phyloP scores from a whole-genome alignment of 169 alveolate genomes.

The Eimeria mitis region DNA sequence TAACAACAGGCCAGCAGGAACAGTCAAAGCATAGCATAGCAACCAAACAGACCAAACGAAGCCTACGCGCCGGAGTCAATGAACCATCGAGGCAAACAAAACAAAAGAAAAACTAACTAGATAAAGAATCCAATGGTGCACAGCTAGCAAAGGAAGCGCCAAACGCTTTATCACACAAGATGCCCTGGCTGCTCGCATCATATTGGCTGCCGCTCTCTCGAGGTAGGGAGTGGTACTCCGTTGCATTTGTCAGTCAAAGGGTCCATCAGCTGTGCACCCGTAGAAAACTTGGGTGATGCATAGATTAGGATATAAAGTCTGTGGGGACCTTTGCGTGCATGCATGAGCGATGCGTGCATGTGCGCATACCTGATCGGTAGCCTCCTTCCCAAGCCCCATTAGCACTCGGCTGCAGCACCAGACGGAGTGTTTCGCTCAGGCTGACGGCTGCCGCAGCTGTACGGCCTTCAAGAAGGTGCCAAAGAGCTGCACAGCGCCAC shows the following conservation, averaged over 20 bases:
- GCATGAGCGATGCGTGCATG: background rate
- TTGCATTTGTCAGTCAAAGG: background rate
- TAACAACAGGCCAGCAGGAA: too few species aligned
- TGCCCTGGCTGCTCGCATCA: background rate
- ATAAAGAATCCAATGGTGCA: background rate
- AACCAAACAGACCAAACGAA: too few species aligned
- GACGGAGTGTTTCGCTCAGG: conserved; percentile 87
- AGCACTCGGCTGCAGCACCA: conserved; percentile 94
- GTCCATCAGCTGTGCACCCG: background rate
- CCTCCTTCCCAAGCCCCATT: conserved; percentile 94
- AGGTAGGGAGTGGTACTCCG: background rate
- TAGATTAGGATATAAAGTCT: background rate
- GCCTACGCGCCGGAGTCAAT: background rate
- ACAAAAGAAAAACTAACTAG: background rate
- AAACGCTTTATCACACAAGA: background rate
- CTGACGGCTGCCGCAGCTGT: conserved; percentile 77
- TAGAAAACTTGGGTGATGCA: background rate
- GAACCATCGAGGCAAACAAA: background rate
- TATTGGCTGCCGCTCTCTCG: background rate
- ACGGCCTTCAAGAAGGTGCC: conserved; percentile 72
- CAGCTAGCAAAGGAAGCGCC: background rate
- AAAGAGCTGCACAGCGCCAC: conserved; percentile 58
- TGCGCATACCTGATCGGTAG: conserved; percentile 91
- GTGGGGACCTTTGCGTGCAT: background rate
- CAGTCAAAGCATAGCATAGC: too few species aligned